These are phyloP conservation scores for Wallacemonas sp. DNA, from an alignment of 208 protist genomes.

Conservation along the genomic window DNA sequence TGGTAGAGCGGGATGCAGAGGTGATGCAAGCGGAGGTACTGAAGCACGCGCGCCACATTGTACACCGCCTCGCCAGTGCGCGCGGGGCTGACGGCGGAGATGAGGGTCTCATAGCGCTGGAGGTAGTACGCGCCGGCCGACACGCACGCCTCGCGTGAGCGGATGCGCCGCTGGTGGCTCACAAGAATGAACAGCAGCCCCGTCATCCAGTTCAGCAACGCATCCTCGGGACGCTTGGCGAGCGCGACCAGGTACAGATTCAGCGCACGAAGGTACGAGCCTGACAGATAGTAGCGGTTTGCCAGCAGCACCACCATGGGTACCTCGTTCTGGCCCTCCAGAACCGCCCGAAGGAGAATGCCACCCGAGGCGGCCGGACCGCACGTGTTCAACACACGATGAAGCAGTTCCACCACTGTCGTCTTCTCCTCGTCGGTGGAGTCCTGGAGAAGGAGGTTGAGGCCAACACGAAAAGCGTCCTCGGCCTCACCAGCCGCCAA, in stretches of 20 bases:
- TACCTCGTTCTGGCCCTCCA: constrained; percentile 47
- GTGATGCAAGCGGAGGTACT: constrained; percentile 69
- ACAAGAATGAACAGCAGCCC: constrained; percentile 71
- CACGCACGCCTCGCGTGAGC: constrained; percentile 62
- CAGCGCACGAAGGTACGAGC: constrained; percentile 71
- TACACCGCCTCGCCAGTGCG: constrained; percentile 75
- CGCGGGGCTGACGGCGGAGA: constrained; percentile 38
- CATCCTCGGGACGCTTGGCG: constrained; percentile 54
- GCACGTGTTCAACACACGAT: constrained; percentile 70
- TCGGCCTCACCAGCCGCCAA: constrained; percentile 73
- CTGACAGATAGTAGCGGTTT: constrained; percentile 74
- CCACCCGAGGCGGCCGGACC: constrained; percentile 38
- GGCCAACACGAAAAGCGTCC: constrained; percentile 78
- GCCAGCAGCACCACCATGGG: constrained; percentile 69
- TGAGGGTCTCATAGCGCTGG: constrained; percentile 57
- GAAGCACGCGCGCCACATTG: constrained; percentile 80
- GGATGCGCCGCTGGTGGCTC: constrained; percentile 77
- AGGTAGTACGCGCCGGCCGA: constrained; percentile 80
- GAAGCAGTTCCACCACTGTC: constrained; percentile 74
- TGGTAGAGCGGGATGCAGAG: constrained; percentile 81
- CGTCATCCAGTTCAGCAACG: constrained; percentile 76
- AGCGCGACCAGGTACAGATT: constrained; percentile 76
- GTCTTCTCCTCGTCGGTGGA: constrained; percentile 53
- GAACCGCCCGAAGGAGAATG: constrained; percentile 48
- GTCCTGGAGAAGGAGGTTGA: constrained; percentile 77